Base-by-base conservation (phyloP, 352 stramenopile species). In the Stephanocyclus meneghinianus region DNA sequence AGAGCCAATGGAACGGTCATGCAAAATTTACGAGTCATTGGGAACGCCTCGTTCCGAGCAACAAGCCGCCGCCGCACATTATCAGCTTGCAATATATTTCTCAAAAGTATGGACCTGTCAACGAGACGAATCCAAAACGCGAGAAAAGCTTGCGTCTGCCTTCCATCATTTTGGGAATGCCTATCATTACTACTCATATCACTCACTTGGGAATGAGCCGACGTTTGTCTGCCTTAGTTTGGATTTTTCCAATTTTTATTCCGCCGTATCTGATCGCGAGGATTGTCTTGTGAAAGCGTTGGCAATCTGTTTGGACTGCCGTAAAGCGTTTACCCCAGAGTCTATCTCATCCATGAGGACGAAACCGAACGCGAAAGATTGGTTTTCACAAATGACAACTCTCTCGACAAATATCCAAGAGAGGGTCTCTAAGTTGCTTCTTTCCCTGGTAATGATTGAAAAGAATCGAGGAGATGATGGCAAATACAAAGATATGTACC, bases 81-180 rank as follows among this genome's bases (percentile, higher is more conserved):
- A 93, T 74, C 89, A 93, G 45, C 71, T 93, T 2, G 89, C 89
- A 8, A 73, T 91, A 13, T 91, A 86, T 47, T 91, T 83, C 70
- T 82, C 76, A 8, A 91, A 90, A 55, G 67, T 93, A 1, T 93
- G 87, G 87, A 92, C 87, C 32, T 91, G 85, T 68, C 87, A 93
- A 80, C 62, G 81, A 2, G 80, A 92, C 63, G 87, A 93, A 70
- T 40, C 56, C 7, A 91, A 91, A 42, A 92, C 89, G 2, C 69
- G 85, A 66, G 84, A 92, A 62, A 93, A 92, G 70, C 57, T 93
- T 10, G 81, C 87, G 11, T 70, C 75, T 10, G 83, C 89, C n/a
- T 92, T 93, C 70, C 66, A 78, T 26, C 83, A 92, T 75, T 92
- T 85, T 69, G 74, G 75, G 53, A 51, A 70, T 13, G 85, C 89